phyloP scores from a whole-genome alignment of 208 protist genomes.

The Trypanosoma vivax region DNA sequence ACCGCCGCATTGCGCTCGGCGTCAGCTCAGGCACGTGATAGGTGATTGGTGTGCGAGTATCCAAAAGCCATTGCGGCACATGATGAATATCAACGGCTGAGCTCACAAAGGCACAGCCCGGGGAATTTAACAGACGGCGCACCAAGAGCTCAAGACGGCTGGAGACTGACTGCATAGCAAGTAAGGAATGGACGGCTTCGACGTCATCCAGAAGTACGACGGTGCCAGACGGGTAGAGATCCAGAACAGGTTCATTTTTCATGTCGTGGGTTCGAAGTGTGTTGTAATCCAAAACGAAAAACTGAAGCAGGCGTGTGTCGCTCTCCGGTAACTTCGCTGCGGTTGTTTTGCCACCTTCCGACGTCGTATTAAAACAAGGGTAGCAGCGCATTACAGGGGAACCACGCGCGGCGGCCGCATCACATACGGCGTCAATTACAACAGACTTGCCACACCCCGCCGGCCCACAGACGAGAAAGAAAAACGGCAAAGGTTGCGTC shows the following conservation, averaged over 20 bases:
- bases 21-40: conserved; percentile 27
- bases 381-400: conserved; percentile 6
- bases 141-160: conserved; percentile 26
- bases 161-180: conserved; percentile 20
- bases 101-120: conserved; percentile 37
- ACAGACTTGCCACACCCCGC: conserved; percentile 24
- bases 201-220: conserved; percentile 63
- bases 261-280: conserved; percentile 17
- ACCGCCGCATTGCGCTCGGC: conserved; percentile 24
- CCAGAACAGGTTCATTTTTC: not conserved
- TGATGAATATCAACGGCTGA: conserved; percentile 27
- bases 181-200: conserved; percentile 36
- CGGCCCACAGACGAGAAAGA: conserved; percentile 25
- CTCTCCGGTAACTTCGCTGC: not conserved
- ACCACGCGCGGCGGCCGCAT: conserved; percentile 8
- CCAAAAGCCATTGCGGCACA: conserved; percentile 30
- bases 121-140: conserved; percentile 19
- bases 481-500: conserved; percentile 7
- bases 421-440: conserved; percentile 7
- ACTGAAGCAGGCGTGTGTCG: not conserved
- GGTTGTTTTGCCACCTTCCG: not conserved
- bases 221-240: conserved; percentile 20
- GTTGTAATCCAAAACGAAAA: conserved; percentile 17
- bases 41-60: conserved; percentile 17
- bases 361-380: no score